A percentile compares a stretch with the other conserved stretches of the same genome.
Conservation (phyloP, 176 grass and related monocot species). For the Bolboschoenus planiculmis region DNA sequence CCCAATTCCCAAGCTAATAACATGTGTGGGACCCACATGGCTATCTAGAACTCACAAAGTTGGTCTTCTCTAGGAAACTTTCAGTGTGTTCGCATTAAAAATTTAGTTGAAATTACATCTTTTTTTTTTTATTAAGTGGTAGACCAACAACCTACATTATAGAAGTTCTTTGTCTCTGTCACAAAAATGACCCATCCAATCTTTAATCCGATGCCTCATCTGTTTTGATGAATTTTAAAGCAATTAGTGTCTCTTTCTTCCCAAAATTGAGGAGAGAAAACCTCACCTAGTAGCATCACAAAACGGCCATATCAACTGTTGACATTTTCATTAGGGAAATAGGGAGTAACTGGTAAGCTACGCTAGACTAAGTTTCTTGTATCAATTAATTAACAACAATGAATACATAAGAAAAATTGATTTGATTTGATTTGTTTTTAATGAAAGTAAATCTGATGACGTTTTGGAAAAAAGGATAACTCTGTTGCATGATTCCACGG, state of each 20-base stretch:
- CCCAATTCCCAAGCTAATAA: background rate
- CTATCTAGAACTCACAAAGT: background rate
- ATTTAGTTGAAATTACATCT: background rate
- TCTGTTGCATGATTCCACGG: background rate
- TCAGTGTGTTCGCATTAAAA: background rate
- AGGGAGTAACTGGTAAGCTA: no score
- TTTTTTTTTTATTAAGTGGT: background rate
- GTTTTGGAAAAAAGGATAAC: background rate
- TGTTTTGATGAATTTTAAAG: background rate
- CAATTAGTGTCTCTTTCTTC: background rate
- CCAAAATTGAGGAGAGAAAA: background rate
- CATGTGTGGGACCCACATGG: background rate
- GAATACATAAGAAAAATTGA: background rate
- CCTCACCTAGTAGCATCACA: background rate
- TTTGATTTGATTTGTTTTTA: background rate
- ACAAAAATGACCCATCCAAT: background rate
- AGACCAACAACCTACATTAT: background rate
- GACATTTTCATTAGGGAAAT: background rate
- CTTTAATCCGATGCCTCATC: background rate
- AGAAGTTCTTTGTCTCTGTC: background rate
- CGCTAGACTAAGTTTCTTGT: background rate
- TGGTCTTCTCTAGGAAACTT: conserved; percentile 1
- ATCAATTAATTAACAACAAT: background rate
- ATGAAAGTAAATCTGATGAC: background rate
- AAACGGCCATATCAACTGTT: background rate